Evolutionary conservation across 202 grass and related monocot species (phyloP).

Genomic region (Bolboschoenoplectus hybrid): DNA sequence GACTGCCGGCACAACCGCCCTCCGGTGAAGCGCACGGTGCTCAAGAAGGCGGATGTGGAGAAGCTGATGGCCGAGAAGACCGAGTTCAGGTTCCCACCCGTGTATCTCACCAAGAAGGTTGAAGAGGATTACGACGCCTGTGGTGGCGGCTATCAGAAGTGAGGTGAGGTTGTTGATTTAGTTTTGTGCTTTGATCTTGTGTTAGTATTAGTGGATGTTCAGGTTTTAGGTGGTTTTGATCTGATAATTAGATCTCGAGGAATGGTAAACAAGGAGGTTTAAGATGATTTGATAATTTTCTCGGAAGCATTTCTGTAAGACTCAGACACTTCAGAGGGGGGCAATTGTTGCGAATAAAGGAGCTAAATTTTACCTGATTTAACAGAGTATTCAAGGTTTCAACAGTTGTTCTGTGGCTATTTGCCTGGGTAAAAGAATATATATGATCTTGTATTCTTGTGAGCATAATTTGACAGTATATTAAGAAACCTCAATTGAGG

Average conservation of each 20-base stretch:
- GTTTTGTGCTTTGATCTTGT: background rate
- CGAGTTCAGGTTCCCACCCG: conserved; percentile 61
- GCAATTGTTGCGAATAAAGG: background rate
- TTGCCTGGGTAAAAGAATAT: background rate
- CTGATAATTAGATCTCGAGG: background rate
- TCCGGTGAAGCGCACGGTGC: conserved; percentile 70
- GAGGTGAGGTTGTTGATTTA: conserved; percentile 33
- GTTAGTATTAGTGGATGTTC: background rate
- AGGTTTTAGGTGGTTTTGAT: background rate
- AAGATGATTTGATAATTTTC: background rate
- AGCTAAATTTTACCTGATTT: background rate
- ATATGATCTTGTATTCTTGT: background rate
- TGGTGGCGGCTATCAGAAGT: conserved; percentile 85
- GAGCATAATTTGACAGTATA: background rate
- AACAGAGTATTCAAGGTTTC: background rate
- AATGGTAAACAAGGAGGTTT: background rate
- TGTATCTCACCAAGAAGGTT: conserved; percentile 58
- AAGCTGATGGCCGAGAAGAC: conserved; percentile 85
- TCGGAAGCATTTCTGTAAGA: background rate
- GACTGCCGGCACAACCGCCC: conserved; percentile 72
- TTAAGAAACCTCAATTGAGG: conserved; percentile 19
- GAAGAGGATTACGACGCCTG: conserved; percentile 70
- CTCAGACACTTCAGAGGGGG: background rate
- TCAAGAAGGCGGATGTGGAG: conserved; percentile 80
- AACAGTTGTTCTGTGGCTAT: background rate